These are phyloP conservation scores for Lagerstroemia speciosa DNA, from an alignment of 345 rosid species.

Conservation along the genomic window DNA sequence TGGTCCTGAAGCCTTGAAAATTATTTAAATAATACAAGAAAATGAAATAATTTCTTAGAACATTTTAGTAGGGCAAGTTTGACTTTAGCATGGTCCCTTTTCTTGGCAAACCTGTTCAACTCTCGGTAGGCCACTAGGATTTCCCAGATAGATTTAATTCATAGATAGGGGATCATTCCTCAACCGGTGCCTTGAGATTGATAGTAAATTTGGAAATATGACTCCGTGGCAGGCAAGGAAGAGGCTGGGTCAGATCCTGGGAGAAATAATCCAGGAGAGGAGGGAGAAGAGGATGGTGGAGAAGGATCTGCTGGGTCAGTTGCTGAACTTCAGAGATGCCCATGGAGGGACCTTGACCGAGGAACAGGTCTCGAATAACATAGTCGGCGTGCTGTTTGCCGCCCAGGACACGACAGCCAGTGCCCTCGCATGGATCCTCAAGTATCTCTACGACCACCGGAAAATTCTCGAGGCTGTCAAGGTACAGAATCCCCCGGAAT, in stretches of 20 bases:
- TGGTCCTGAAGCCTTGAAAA: background rate
- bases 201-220: background rate
- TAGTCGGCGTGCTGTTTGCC: conserved; percentile 79
- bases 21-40: background rate
- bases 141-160: too few relatives aligned
- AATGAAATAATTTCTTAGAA: background rate
- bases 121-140: too few relatives aligned
- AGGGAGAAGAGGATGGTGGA: conserved; percentile 43
- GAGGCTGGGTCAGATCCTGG: conserved; percentile 36
- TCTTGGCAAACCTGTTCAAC: too few relatives aligned
- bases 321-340: conserved; percentile 41
- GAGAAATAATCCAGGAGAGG: conserved; percentile 49
- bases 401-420: conserved; percentile 95
- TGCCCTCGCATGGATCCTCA: conserved; percentile 73
- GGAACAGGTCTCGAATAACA: conserved; percentile 61
- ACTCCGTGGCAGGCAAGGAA: conserved; percentile 56
- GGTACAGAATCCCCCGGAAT: conserved; percentile 25
- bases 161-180: too few relatives aligned
- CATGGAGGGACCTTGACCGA: conserved; percentile 33
- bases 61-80: background rate
- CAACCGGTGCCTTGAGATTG: background rate
- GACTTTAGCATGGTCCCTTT: too few relatives aligned
- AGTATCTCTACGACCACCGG: conserved; percentile 54
- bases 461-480: conserved; percentile 59
- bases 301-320: conserved; percentile 44